These are phyloP conservation scores for Capronia americana DNA, from an alignment of 2,329 filamentous ascomycete genomes.

Conservation along the genomic window DNA sequence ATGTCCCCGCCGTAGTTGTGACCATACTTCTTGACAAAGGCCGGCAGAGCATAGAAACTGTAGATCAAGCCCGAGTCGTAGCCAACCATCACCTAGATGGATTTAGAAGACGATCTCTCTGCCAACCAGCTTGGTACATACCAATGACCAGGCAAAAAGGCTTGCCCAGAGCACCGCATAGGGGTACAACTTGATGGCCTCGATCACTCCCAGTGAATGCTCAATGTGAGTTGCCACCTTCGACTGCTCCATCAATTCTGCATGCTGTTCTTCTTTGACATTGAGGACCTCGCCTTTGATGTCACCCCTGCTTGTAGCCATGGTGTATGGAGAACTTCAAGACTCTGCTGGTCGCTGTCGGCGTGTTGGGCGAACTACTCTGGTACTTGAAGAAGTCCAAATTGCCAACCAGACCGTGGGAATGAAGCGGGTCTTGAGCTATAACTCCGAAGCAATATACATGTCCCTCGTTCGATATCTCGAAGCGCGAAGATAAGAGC, in stretches of 20 bases:
- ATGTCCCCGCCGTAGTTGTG: slow-evolving; percentile 40
- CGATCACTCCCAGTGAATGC: slow-evolving; percentile 71
- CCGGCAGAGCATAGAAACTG: slow-evolving; percentile 42
- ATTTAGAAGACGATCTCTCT: neutral
- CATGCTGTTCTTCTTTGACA: slow-evolving; percentile 22
- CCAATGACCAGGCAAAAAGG: slow-evolving; percentile 39
- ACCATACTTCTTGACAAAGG: slow-evolving; percentile 43
- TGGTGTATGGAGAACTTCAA: neutral
- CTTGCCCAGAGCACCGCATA: slow-evolving; percentile 69
- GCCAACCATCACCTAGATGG: slow-evolving; percentile 49
- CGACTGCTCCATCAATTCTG: slow-evolving; percentile 34
- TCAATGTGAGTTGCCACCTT: slow-evolving; percentile 53
- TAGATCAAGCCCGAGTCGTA: slow-evolving; percentile 42
- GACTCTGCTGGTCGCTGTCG: neutral
- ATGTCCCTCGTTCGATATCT: slow-evolving; percentile 9
- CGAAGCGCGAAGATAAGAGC: slow-evolving; percentile 20
- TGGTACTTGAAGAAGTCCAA: neutral
- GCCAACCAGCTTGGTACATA: neutral
- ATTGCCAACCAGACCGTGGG: neutral
- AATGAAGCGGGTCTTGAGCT: neutral
- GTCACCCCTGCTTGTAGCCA: slow-evolving; percentile 17
- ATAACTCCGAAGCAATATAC: neutral
- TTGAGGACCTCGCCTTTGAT: slow-evolving; percentile 15
- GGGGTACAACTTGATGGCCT: slow-evolving; percentile 82
- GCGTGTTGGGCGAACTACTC: neutral